A percentile compares a stretch with the other conserved stretches of the same genome.
Evolutionary conservation across 129 eudicot genomes (phyloP).

Genomic region (Arctium lappa): DNA sequence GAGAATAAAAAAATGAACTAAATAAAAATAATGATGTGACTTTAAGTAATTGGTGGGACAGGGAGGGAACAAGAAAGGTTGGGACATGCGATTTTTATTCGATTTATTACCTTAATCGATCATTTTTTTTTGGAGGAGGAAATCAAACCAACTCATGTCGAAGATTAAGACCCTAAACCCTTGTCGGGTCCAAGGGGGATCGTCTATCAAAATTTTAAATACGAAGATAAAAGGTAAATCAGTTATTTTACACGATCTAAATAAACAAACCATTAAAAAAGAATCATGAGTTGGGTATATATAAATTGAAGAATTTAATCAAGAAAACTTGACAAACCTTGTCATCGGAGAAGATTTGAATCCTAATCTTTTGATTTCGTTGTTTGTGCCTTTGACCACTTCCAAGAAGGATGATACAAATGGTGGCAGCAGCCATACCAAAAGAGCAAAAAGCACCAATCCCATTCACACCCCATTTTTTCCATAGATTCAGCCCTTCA

Average conservation of each 20-base stretch:
- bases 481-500: conserved; percentile 48
- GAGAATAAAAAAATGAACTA: not conserved
- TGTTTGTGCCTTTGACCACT: conserved; percentile 47
- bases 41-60: not conserved
- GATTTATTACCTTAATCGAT: not conserved
- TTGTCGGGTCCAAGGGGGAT: not conserved
- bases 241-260: not conserved
- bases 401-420: conserved; percentile 57
- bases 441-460: conserved; percentile 77
- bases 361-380: conserved; percentile 54
- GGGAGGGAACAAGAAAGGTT: not conserved
- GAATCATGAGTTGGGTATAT: not conserved
- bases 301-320: not conserved
- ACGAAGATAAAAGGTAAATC: not conserved
- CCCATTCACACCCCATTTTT: conserved; percentile 63
- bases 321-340: conserved; percentile 43
- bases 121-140: not conserved
- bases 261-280: not conserved
- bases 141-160: not conserved
- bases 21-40: not conserved
- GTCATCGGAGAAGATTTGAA: conserved; percentile 67
- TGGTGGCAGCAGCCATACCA: conserved; percentile 80
- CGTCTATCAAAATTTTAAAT: not conserved
- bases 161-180: not conserved
- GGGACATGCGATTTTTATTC: not conserved